Conservation (phyloP, 176 grass and related monocot species). For the Otatea glauca region DNA sequence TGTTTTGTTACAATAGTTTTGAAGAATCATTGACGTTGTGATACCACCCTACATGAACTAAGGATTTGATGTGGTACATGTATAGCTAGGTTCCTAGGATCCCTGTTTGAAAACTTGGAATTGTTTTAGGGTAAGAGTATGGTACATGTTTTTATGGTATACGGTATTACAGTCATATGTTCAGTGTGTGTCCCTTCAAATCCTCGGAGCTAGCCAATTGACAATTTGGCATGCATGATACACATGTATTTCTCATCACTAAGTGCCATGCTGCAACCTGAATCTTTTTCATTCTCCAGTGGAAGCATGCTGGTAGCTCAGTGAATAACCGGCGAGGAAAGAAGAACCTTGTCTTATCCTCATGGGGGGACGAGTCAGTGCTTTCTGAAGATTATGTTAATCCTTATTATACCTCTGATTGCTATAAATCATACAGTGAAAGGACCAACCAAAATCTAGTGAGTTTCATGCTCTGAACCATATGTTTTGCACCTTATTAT, state of each 20-base stretch:
- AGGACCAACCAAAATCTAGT: constrained; percentile 90
- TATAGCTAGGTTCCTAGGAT: background rate
- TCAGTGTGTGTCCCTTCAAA: constrained; percentile 4
- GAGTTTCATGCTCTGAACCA: constrained; percentile 42
- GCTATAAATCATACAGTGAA: constrained; percentile 77
- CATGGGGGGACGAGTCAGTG: constrained; percentile 89
- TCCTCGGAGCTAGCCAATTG: constrained; percentile 26
- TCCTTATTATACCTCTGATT: constrained; percentile 73
- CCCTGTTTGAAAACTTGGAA: constrained; percentile 30
- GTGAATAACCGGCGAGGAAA: constrained; percentile 92
- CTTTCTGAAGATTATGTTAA: constrained; percentile 96
- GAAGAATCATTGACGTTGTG: constrained; percentile 5
- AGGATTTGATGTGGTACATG: constrained; percentile 6
- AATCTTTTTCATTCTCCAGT: constrained; percentile 48
- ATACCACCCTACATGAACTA: background rate
- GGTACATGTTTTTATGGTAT: constrained; percentile 20
- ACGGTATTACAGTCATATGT: background rate
- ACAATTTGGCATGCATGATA: constrained; percentile 24
- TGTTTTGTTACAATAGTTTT: constrained; percentile 30
- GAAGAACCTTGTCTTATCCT: constrained; percentile 92
- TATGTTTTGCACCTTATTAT: constrained; percentile 17
- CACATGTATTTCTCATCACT: constrained; percentile 17
- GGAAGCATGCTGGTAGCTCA: constrained; percentile 72
- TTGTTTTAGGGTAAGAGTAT: constrained; percentile 13
- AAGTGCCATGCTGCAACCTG: constrained; percentile 26